Evolutionary conservation across 2,329 filamentous ascomycete species (phyloP), one percentile per base, ranked within the genome.

Genomic region (Penicillium expansum): DNA sequence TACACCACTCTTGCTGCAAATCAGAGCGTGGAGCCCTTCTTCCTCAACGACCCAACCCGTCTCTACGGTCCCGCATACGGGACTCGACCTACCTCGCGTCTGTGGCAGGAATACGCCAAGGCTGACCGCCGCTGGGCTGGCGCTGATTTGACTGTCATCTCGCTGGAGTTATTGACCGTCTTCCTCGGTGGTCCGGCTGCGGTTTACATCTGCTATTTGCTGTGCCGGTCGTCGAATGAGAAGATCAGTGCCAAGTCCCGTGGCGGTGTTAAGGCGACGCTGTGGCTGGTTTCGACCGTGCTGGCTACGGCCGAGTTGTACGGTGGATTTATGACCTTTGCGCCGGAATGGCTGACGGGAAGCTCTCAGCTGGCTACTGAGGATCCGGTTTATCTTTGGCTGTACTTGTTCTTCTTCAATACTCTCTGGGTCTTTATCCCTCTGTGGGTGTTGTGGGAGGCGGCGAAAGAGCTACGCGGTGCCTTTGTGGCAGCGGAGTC

Each of bases 71-170:
- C 83, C 8, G 78, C 78, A n/a, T 85, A 85, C 64, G 84, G 84
- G 2, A 76, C 71, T 0, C 76, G 77, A 5, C 79, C 81, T 13
- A 80, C 80, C 55, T 80, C 80, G 44, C 76, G 78, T 48, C 70
- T 87, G 57, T 88, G 85, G 85, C 82, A 84, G 71, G 85, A 87
- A 71, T 88, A 88, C 69, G 84, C 83, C 5, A 85, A 85, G 69
- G 85, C 85, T 20, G 85, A 88, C 68, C 76, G 74, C 60, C 75
- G 85, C 59, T 87, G 85, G 85, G 82, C 80, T 10, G 81, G 78
- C 7, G 80, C 80, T 10, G 85, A 88, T 67, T 58, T 85, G 56
- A 83, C 78, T 1, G 80, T 87, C 35, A 79, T 88, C 47, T 80
- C 78, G 42, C 67, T 87, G 56, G 85, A 88, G 70, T 59, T 87